Evolutionary conservation across 1,139 yeast genomes (phyloP).

Genomic region (Magnusiomyces starmeri): DNA sequence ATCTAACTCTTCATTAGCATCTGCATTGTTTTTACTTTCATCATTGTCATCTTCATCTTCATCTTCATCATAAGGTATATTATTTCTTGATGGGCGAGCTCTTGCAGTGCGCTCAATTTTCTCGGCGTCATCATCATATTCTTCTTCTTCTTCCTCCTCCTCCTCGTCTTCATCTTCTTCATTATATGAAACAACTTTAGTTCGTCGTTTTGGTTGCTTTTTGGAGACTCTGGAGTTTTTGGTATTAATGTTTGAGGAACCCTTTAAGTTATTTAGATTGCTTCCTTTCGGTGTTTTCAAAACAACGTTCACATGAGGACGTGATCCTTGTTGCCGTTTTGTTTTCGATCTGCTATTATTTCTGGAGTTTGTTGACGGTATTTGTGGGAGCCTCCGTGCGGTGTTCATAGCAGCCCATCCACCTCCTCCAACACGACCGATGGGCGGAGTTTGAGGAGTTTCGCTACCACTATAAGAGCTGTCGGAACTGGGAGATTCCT

Average conservation of each 20-base stretch:
- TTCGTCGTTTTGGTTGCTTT: slow-evolving; percentile 12
- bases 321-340: neutral
- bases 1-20: slow-evolving; percentile 15
- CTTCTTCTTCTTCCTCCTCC: slow-evolving; percentile 18
- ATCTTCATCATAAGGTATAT: slow-evolving; percentile 7
- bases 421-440: neutral
- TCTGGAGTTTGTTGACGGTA: slow-evolving; percentile 3
- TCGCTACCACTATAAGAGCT: neutral
- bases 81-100: slow-evolving; percentile 11
- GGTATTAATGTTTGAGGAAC: too few species aligned
- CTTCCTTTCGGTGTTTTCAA: neutral
- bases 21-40: slow-evolving; percentile 15
- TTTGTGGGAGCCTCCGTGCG: neutral
- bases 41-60: slow-evolving; percentile 10
- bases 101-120: slow-evolving; percentile 7
- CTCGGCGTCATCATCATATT: slow-evolving; percentile 17
- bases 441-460: neutral
- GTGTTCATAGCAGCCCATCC: slow-evolving; percentile 7
- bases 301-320: neutral
- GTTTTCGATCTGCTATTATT: neutral
- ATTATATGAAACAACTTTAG: slow-evolving; percentile 7
- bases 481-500: neutral
- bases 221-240: too few species aligned
- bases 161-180: slow-evolving; percentile 13
- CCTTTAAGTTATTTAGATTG: too few species aligned